Evolutionary conservation across 2,329 filamentous ascomycete species (phyloP), one percentile per base, ranked within the genome.

Genomic region (Lecanicillium sp.): DNA sequence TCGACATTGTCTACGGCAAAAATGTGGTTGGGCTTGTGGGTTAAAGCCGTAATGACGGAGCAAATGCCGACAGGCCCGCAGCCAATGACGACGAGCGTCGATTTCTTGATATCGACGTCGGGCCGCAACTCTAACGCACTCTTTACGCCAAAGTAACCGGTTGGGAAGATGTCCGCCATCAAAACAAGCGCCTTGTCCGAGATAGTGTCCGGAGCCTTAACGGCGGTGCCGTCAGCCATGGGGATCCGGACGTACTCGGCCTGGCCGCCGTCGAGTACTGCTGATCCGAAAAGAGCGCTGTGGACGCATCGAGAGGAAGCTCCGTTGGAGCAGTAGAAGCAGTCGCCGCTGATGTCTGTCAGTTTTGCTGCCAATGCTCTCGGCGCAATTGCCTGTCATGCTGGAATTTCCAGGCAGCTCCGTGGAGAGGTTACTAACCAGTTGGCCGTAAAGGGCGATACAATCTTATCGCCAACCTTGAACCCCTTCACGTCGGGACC

Each of bases 81-180:
- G 5, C 89, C 89, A 43, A 95, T 76, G 15, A 94, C 66, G 2
- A 94, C 84, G 0, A 87, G 79, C 0, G 81, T 85, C 43, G 79
- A 76, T 12, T 65, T 50, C n/a, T 57, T 52, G n/a, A 61, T 44
- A 17, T 57, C 46, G 5, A 54, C 44, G n/a, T 44, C 48, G 17
- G 52, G 48, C 29, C 81, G 69, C 53, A 81, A 64, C 41, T 76
- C 75, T 58, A 94, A 82, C 6, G 80, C 89, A 53, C 87, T 92
- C 41, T 74, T 72, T 4, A 85, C 85, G 6, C 86, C 88, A 50
- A 89, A 94, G 63, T 79, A 94, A 7, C 89, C 85, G 0, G 81
- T 87, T 2, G 88, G 88, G 60, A 92, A 94, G 51, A 95, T 94
- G 55, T 95, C 88, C 13, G 86, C 87, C 88, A 95, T 94, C 18